These are phyloP conservation scores for Lecanicillium sp. DNA, from an alignment of 2,329 filamentous ascomycete species.

Conservation along the genomic window DNA sequence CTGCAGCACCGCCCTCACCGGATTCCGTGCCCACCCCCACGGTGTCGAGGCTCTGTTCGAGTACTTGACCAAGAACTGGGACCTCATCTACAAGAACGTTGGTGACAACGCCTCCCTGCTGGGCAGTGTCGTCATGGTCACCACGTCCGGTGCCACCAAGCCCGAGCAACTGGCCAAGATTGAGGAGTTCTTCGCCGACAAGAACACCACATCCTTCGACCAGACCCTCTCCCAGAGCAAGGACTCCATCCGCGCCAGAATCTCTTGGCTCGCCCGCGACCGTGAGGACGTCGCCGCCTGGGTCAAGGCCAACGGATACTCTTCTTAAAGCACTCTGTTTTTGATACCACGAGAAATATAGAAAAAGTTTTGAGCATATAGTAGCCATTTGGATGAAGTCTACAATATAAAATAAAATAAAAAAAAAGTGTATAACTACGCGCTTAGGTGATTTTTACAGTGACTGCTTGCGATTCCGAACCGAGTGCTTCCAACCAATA, in stretches of 20 bases:
- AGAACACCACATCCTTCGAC: constrained; percentile 81
- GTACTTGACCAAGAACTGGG: constrained; percentile 87
- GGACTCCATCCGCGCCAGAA: constrained; percentile 79
- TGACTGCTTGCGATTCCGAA: not conserved
- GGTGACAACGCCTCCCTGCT: constrained; percentile 85
- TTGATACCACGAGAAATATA: constrained; percentile 1
- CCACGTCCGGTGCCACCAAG: constrained; percentile 73
- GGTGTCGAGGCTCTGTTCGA: constrained; percentile 75
- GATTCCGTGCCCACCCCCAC: constrained; percentile 67
- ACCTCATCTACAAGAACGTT: constrained; percentile 70
- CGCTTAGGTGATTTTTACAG: not conserved
- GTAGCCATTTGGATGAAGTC: not conserved
- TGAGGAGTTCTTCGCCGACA: constrained; percentile 71
- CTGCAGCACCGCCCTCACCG: constrained; percentile 80
- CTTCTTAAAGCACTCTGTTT: constrained; percentile 17
- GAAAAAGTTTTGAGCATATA: not conserved
- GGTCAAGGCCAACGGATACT: constrained; percentile 30
- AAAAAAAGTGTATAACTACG: not conserved
- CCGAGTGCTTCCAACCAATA: not conserved
- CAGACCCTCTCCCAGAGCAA: constrained; percentile 83
- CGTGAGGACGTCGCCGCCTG: constrained; percentile 62
- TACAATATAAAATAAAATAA: not conserved
- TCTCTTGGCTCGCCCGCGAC: constrained; percentile 73
- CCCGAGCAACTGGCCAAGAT: constrained; percentile 70
- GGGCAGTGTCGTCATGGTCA: constrained; percentile 75